phyloP scores from a whole-genome alignment of 352 stramenopile species.

The Phytophthora idaei region DNA sequence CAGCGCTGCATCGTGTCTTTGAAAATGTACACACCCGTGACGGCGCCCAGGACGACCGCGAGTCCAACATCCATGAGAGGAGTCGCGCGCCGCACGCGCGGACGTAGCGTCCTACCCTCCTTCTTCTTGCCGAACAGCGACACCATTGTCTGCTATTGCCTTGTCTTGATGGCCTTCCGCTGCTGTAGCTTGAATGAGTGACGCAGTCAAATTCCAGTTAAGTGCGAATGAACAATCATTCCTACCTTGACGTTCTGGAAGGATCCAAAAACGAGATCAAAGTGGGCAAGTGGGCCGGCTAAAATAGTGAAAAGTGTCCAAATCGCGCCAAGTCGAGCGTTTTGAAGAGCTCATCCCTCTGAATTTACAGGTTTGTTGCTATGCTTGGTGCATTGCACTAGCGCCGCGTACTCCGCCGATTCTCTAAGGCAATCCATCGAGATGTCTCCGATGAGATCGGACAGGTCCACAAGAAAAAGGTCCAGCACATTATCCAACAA shows the following conservation, averaged over 20 bases:
- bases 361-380: too few species aligned
- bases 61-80: constrained; percentile 68
- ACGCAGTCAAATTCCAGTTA: constrained; percentile 6
- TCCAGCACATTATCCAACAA: constrained; percentile 18
- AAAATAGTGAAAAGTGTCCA: too few species aligned
- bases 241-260: constrained; percentile 34
- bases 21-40: constrained; percentile 80
- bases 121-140: constrained; percentile 55
- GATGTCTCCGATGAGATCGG: constrained; percentile 23
- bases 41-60: constrained; percentile 53
- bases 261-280: constrained; percentile 14
- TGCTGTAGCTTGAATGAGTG: neutral
- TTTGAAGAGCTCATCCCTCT: neutral
- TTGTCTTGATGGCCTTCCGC: constrained; percentile 5
- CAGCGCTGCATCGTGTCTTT: constrained; percentile 67
- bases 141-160: constrained; percentile 25
- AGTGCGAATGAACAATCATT: constrained; percentile 33
- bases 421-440: constrained; percentile 18
- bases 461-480: constrained; percentile 25
- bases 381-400: neutral
- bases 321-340: too few species aligned
- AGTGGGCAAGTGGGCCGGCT: neutral
- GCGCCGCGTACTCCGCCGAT: neutral
- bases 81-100: constrained; percentile 55
- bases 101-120: constrained; percentile 51